A percentile compares a stretch with the other conserved stretches of the same genome.
These are phyloP conservation scores for Calonectria henricotiae DNA, from an alignment of 2,329 filamentous ascomycete species.

Conservation along the genomic window DNA sequence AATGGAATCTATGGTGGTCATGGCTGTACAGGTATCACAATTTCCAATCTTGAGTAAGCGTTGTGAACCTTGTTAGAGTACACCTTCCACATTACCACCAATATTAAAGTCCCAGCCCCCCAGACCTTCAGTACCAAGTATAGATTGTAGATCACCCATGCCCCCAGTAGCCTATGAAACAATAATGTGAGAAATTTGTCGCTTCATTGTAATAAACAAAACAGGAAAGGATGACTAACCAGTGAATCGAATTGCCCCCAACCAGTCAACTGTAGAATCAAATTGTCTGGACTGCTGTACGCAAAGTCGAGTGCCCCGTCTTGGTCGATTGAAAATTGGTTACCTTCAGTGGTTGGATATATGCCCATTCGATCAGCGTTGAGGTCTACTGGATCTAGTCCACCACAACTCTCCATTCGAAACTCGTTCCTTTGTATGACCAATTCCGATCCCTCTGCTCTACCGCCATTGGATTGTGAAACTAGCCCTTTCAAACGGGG, in stretches of 20 bases:
- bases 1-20: neutral
- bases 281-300: slow-evolving; percentile 35
- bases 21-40: neutral
- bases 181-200: neutral
- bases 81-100: slow-evolving; percentile 14
- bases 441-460: neutral
- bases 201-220: too few relatives aligned
- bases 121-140: slow-evolving; percentile 34
- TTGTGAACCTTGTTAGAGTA: neutral
- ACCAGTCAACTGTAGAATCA: slow-evolving; percentile 43
- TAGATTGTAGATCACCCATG: slow-evolving; percentile 37
- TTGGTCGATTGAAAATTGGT: slow-evolving; percentile 18
- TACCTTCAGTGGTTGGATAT: neutral
- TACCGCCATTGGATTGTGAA: neutral
- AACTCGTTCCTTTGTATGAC: neutral
- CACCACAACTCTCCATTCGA: neutral
- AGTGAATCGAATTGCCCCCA: slow-evolving; percentile 51
- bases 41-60: neutral
- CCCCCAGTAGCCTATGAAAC: slow-evolving; percentile 39
- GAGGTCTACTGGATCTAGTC: neutral
- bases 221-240: slow-evolving; percentile 18
- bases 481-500: slow-evolving; percentile 36
- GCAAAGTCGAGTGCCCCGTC: slow-evolving; percentile 29
- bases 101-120: slow-evolving; percentile 41
- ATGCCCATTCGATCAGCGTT: slow-evolving; percentile 14